These are phyloP conservation scores for Arthrobotrys sinensis DNA, from an alignment of 2,329 filamentous ascomycete species.

Conservation along the genomic window DNA sequence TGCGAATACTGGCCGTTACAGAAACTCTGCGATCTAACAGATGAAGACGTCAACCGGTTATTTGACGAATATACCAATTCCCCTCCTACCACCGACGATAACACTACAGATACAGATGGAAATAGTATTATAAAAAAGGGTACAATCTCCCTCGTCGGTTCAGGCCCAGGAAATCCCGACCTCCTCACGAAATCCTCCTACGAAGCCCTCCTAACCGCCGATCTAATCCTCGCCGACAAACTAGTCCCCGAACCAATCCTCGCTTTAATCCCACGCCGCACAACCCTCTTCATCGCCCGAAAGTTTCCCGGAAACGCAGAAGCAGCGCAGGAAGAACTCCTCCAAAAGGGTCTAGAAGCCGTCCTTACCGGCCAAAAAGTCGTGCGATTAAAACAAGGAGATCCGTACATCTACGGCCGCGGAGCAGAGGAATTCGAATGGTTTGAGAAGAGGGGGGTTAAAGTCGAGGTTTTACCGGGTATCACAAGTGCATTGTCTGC, in stretches of 20 bases:
- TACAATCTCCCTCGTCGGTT: slow-evolving; percentile 88
- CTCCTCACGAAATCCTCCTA: slow-evolving; percentile 87
- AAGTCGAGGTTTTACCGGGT: slow-evolving; percentile 82
- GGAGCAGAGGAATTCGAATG: slow-evolving; percentile 93
- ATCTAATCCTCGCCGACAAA: slow-evolving; percentile 88
- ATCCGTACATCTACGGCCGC: slow-evolving; percentile 95
- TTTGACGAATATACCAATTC: slow-evolving; percentile 70
- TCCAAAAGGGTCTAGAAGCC: slow-evolving; percentile 81
- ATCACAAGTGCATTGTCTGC: slow-evolving; percentile 90
- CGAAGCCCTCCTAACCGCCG: slow-evolving; percentile 81
- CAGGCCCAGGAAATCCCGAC: slow-evolving; percentile 92
- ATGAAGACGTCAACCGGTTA: slow-evolving; percentile 82
- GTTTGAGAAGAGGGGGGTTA: slow-evolving; percentile 73
- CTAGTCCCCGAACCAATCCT: slow-evolving; percentile 87
- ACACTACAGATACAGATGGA: slow-evolving; percentile 15
- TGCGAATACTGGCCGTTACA: slow-evolving; percentile 98
- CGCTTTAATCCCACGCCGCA: slow-evolving; percentile 89
- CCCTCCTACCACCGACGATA: slow-evolving; percentile 57
- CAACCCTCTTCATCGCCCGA: slow-evolving; percentile 89
- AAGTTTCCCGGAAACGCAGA: slow-evolving; percentile 99
- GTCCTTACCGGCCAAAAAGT: slow-evolving; percentile 81
- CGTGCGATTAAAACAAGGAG: slow-evolving; percentile 92
- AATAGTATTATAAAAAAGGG: slow-evolving; percentile 69
- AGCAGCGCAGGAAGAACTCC: slow-evolving; percentile 89
- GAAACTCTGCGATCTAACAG: slow-evolving; percentile 82